Percentiles rank a stretch among this genome's conserved stretches.
Conservation (phyloP, 2,329 filamentous ascomycete genomes). For the Talaromyces sp. region DNA sequence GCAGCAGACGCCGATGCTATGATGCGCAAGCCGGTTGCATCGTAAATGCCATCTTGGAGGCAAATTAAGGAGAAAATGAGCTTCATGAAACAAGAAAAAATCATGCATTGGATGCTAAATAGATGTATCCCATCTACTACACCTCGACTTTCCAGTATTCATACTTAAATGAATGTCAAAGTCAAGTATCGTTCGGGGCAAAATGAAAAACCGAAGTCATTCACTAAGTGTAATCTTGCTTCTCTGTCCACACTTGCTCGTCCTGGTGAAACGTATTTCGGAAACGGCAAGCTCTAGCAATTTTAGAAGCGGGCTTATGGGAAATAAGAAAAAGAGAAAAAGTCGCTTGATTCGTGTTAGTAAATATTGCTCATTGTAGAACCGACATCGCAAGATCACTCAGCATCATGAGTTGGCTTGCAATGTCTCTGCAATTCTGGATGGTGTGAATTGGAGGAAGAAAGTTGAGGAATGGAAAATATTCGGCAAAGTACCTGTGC, state of each 20-base stretch:
- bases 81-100: background rate
- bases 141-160: constrained; percentile 42
- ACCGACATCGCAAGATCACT: background rate
- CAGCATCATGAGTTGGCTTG: constrained; percentile 10
- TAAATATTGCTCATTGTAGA: background rate
- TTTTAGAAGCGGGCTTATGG: constrained; percentile 42
- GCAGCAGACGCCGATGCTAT: constrained; percentile 16
- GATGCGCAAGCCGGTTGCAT: background rate
- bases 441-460: constrained; percentile 5
- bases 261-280: constrained; percentile 45
- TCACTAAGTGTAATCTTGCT: constrained; percentile 48
- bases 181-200: constrained; percentile 37
- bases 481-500: constrained; percentile 4
- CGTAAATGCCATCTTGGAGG: background rate
- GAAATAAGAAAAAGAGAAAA: background rate
- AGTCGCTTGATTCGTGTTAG: background rate
- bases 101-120: background rate
- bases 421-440: background rate
- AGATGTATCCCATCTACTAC: constrained; percentile 45
- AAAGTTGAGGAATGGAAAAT: constrained; percentile 3
- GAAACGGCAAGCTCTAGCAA: constrained; percentile 57
- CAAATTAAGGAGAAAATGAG: background rate
- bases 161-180: constrained; percentile 47
- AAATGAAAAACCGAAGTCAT: constrained; percentile 23
- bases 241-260: constrained; percentile 57